A percentile compares a stretch with the other conserved stretches of the same genome.
These are phyloP conservation scores for Verticillium zaregamsianum DNA, from an alignment of 2,329 filamentous ascomycete species.

Conservation along the genomic window DNA sequence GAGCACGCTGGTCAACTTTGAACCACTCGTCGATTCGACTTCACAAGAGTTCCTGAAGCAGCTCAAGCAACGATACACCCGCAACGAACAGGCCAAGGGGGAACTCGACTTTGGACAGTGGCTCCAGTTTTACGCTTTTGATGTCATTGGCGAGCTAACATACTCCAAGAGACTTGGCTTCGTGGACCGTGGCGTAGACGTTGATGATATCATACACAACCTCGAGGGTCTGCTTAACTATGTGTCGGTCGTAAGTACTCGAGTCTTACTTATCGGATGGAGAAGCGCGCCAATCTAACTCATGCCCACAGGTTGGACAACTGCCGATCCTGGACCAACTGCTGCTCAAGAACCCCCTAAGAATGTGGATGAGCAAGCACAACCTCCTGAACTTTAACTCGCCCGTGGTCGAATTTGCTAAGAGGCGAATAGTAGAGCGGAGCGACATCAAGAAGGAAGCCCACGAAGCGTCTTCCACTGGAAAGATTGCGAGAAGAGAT, in stretches of 20 bases:
- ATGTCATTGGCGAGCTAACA: slow-evolving; percentile 32
- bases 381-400: slow-evolving; percentile 1
- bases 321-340: slow-evolving; percentile 21
- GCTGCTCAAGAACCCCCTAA: slow-evolving; percentile 22
- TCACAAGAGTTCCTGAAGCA: slow-evolving; percentile 11
- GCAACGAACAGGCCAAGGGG: background rate
- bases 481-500: slow-evolving; percentile 14
- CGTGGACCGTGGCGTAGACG: slow-evolving; percentile 27
- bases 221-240: slow-evolving; percentile 15
- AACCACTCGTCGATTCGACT: slow-evolving; percentile 29
- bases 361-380: slow-evolving; percentile 1
- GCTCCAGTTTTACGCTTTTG: slow-evolving; percentile 35
- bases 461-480: background rate
- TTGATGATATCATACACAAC: slow-evolving; percentile 19
- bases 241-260: background rate
- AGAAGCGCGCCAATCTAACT: background rate
- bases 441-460: slow-evolving; percentile 1
- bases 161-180: slow-evolving; percentile 29
- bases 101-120: slow-evolving; percentile 24
- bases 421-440: slow-evolving; percentile 4
- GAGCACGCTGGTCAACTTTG: slow-evolving; percentile 32
- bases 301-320: slow-evolving; percentile 10
- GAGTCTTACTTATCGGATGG: background rate
- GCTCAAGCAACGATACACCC: slow-evolving; percentile 4
- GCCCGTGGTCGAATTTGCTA: slow-evolving; percentile 9